Conservation (phyloP, 208 protist species). For the Leishmania tarentolae region DNA sequence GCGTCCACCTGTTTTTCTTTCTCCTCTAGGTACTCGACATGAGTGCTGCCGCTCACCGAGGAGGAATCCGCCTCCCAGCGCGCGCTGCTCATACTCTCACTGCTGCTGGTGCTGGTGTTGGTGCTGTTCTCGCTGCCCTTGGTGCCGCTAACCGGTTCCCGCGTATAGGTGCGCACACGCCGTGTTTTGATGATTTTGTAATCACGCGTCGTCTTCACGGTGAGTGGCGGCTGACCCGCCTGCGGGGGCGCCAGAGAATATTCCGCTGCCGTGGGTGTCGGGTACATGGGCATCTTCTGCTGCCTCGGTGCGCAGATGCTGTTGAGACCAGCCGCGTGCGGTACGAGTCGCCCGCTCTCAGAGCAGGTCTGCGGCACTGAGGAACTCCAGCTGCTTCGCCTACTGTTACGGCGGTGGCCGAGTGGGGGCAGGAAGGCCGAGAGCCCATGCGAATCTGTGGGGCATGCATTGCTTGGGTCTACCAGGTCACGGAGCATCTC, state of each 20-base stretch:
- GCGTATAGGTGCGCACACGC: conserved; percentile 28
- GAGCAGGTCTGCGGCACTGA: background rate
- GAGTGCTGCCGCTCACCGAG: background rate
- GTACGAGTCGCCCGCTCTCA: conserved; percentile 6
- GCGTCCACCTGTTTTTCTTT: conserved; percentile 1
- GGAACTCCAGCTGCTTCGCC: background rate
- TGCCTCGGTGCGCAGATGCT: background rate
- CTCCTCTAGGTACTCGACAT: background rate
- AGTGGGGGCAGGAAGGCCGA: conserved; percentile 23
- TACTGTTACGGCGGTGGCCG: background rate
- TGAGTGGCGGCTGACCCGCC: conserved; percentile 2
- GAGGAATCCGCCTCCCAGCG: conserved; percentile 7
- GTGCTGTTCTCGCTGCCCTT: background rate
- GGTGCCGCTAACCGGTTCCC: background rate
- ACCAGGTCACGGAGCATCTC: conserved; percentile 22
- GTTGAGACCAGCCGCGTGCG: background rate
- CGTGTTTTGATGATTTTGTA: conserved; percentile 27
- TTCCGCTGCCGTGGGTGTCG: background rate
- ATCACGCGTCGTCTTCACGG: conserved; percentile 17
- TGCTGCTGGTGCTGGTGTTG: background rate
- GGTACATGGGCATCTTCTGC: conserved; percentile 13
- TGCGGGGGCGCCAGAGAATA: conserved; percentile 4
- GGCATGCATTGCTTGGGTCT: conserved; percentile 9
- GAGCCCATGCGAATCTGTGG: conserved; percentile 6
- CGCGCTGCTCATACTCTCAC: background rate